Evolutionary conservation across 345 rosid genomes (phyloP).

Genomic region (Brassica napus): DNA sequence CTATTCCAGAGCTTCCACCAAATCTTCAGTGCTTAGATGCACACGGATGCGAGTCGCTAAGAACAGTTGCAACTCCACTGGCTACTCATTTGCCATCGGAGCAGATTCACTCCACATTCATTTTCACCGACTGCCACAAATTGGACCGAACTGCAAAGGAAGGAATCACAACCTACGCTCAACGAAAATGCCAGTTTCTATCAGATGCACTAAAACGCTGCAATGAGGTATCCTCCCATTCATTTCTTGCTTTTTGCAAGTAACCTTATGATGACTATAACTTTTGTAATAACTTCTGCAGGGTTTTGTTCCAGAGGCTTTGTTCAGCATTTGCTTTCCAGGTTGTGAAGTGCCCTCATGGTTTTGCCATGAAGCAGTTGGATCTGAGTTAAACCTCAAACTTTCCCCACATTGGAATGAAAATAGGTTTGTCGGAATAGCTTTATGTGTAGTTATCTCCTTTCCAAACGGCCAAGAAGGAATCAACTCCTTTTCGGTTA

Average conservation of each 20-base stretch:
- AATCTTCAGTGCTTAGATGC: background rate
- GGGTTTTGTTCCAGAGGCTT: background rate
- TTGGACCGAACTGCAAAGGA: background rate
- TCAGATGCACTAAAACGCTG: background rate
- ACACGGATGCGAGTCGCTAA: background rate
- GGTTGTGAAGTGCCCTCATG: background rate
- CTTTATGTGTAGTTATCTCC: background rate
- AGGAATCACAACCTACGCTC: background rate
- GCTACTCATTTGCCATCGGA: background rate
- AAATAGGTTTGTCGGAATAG: background rate
- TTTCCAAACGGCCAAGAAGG: background rate
- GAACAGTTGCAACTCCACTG: background rate
- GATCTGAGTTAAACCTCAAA: background rate
- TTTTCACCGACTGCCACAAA: background rate
- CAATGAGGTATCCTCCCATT: background rate
- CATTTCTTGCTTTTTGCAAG: background rate
- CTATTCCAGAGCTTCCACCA: background rate
- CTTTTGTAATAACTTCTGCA: background rate
- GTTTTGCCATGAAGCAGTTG: background rate
- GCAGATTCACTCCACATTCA: background rate
- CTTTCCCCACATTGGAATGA: background rate
- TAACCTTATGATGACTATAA: background rate
- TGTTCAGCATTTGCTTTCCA: background rate
- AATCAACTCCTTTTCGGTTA: conserved; percentile 19
- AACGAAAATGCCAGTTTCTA: background rate